These are phyloP conservation scores for Antitrichia curtipendula DNA, from an alignment of 225 moss, liverwort and hornwort species.

Conservation along the genomic window DNA sequence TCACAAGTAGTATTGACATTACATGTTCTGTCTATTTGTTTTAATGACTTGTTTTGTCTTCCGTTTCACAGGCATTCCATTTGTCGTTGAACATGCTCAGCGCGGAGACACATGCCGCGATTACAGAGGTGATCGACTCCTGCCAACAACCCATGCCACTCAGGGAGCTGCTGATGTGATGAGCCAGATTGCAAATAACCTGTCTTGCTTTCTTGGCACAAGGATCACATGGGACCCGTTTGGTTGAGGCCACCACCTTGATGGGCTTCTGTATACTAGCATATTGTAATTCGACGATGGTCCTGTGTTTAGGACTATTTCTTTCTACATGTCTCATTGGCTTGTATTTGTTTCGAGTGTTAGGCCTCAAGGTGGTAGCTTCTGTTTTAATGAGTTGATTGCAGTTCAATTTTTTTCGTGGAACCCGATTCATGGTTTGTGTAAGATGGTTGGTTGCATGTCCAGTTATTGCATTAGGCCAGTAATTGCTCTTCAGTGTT, in stretches of 20 bases:
- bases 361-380: neutral
- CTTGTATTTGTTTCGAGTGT: neutral
- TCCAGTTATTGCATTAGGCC: neutral
- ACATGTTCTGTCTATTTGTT: neutral
- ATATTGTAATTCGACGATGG: conserved; percentile 14
- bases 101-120: conserved; percentile 73
- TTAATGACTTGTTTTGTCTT: neutral
- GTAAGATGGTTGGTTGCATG: neutral
- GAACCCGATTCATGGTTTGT: neutral
- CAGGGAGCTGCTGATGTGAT: conserved; percentile 24
- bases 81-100: conserved; percentile 88
- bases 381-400: neutral
- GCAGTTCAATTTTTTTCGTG: neutral
- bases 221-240: neutral
- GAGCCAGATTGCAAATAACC: neutral
- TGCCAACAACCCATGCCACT: conserved; percentile 77
- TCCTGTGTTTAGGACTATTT: conserved; percentile 7
- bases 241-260: conserved; percentile 3
- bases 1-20: neutral
- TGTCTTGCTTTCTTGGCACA: neutral
- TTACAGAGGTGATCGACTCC: conserved; percentile 83
- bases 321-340: neutral
- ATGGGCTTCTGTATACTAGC: conserved; percentile 37
- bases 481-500: neutral
- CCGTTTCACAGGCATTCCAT: conserved; percentile 72